Conservation (phyloP, 1,284 basidiomycete genomes). For the Sanguinoderma infundibulare region DNA sequence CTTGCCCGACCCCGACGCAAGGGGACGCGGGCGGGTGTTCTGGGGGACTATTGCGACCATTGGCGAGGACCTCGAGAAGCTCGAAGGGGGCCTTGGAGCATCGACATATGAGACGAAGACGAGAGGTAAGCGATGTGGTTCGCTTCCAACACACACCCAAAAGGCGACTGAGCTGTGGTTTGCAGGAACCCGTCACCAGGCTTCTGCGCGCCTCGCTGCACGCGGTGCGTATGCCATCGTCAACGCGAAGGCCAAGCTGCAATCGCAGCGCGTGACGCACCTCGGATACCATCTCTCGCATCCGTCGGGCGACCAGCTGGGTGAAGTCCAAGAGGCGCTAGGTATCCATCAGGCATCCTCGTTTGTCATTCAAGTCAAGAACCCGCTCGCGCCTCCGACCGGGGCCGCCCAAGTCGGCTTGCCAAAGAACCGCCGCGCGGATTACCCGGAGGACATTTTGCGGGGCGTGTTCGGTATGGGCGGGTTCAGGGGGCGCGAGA, state of each 20-base stretch:
- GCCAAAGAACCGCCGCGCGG: slow-evolving; percentile 40
- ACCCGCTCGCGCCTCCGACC: slow-evolving; percentile 52
- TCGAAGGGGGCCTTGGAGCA: slow-evolving; percentile 56
- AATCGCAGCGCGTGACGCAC: slow-evolving; percentile 54
- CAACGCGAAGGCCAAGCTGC: slow-evolving; percentile 47
- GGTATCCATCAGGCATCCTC: slow-evolving; percentile 55
- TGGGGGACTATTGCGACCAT: slow-evolving; percentile 60
- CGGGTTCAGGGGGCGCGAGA: slow-evolving; percentile 43
- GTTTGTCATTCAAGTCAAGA: slow-evolving; percentile 61
- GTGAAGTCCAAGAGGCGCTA: slow-evolving; percentile 55
- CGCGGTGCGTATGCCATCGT: slow-evolving; percentile 69
- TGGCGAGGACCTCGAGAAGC: slow-evolving; percentile 52
- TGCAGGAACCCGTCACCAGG: slow-evolving; percentile 57
- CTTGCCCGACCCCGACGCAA: slow-evolving; percentile 55
- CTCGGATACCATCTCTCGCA: slow-evolving; percentile 64
- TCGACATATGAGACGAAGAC: slow-evolving; percentile 72
- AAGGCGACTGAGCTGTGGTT: not conserved
- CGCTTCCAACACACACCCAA: not conserved
- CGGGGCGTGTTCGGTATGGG: slow-evolving; percentile 51
- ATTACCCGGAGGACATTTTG: slow-evolving; percentile 53
- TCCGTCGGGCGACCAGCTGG: slow-evolving; percentile 45
- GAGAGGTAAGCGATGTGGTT: slow-evolving; percentile 41
- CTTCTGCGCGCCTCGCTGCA: slow-evolving; percentile 58
- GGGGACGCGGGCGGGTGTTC: slow-evolving; percentile 47
- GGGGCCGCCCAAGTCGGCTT: slow-evolving; percentile 39